A percentile compares a stretch with the other conserved stretches of the same genome.
phyloP scores from a whole-genome alignment of 2,329 filamentous ascomycete genomes.

The Arthroderma sp. region DNA sequence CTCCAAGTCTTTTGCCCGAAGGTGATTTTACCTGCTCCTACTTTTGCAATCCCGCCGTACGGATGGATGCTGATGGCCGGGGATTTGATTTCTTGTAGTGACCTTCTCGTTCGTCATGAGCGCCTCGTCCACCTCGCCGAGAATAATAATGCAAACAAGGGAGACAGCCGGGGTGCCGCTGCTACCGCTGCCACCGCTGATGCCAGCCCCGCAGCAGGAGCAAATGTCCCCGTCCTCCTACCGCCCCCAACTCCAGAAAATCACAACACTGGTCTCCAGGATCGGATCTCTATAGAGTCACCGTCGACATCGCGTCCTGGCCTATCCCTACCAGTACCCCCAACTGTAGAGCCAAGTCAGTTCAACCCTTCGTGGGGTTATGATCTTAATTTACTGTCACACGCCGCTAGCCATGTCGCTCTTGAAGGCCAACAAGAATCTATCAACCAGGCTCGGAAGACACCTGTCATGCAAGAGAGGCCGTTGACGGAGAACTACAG shows the following conservation, averaged over 20 bases:
- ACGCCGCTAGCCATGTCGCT: conserved; percentile 37
- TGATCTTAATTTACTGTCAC: conserved; percentile 35
- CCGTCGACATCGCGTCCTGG: conserved; percentile 21
- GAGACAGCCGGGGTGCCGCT: conserved; percentile 21
- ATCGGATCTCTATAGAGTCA: conserved; percentile 30
- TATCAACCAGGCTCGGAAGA: conserved; percentile 20
- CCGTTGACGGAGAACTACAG: conserved; percentile 31
- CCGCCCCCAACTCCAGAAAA: conserved; percentile 26
- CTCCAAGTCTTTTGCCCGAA: conserved; percentile 36
- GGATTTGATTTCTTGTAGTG: conserved; percentile 18
- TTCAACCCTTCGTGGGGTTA: conserved; percentile 40
- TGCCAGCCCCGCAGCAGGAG: conserved; percentile 16
- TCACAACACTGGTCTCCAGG: conserved; percentile 34
- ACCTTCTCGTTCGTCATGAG: conserved; percentile 38
- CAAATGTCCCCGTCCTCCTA: conserved; percentile 11
- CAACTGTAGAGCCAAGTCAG: conserved; percentile 31
- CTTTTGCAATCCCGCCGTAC: too few species aligned
- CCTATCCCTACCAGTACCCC: conserved; percentile 24
- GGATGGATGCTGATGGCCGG: not conserved
- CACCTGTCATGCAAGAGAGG: conserved; percentile 22
- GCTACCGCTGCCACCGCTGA: conserved; percentile 20
- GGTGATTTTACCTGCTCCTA: conserved; percentile 17
- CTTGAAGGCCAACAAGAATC: conserved; percentile 33
- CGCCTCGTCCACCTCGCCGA: conserved; percentile 36
- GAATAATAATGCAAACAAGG: conserved; percentile 23